Evolutionary conservation across 1,284 basidiomycete species (phyloP), one percentile per base, ranked within the genome.

Genomic region (Anthracocystis setariae): DNA sequence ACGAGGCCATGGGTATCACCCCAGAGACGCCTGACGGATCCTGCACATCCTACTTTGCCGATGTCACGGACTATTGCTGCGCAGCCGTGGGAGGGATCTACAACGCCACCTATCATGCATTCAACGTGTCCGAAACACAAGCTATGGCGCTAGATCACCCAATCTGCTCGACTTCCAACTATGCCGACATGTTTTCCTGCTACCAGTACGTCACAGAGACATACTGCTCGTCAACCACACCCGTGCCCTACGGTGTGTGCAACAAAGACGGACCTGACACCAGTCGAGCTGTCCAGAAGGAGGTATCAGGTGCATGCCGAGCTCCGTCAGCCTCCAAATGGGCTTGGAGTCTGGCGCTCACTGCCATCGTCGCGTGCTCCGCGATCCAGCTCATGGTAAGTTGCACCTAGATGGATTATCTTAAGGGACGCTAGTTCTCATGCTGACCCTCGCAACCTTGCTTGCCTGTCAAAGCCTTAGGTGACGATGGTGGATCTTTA

Each of bases 1-100:
- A 64, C 23, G 23, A 61, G 27, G 70, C 65, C 17, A 68, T 68
- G 49, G 55, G 42, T 37, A 68, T 73, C 42, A 68, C 70, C 13
- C 70, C 70, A 18, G 70, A 73, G 23, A 73, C 70, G 27, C 70
- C 70, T 10, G 53, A 59, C 9, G 70, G 70, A 10, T 68, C 64
- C 21, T 73, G 70, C 25, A 44, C 64, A 12, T 68, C 70, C 1
- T 73, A 73, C 65, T 75, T 72, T 32, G 54, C 60, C 27, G 74
- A 76, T 29, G 70, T 76, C 25, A 76, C 74, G n/a, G 62, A 70
- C 39, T 76, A 74, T 48, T 76, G 74, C 48, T 76, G 74, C 37
- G 73, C 67, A 20, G 74, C 74, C 5, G 74, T 76, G 1, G 74
- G 74, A 45, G 74, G 74, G 33, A 45, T 65, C 20, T 73, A 61